Base-by-base conservation (phyloP, 345 rosid genomes). In the Eucalyptus pauciflora region DNA sequence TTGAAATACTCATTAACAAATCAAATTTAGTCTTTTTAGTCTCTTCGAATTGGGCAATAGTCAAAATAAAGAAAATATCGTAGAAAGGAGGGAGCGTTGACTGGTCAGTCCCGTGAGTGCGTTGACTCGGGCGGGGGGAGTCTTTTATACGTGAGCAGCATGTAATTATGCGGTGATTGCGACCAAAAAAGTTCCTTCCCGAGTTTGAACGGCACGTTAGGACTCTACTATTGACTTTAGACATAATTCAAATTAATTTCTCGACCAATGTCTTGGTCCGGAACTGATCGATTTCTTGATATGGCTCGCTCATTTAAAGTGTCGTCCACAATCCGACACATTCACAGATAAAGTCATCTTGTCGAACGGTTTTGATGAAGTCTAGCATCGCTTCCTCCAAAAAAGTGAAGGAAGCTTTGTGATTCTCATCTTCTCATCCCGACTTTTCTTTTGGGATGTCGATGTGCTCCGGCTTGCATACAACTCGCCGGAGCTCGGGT, bases 401-500 rank as follows among this genome's bases (percentile, higher is more conserved):
- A 64, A 64, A 64, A 13, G 20, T n/a, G 20, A 4, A 64, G 37
- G 71, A 7, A 13, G n/a, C 18, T n/a, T n/a, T n/a, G 71, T 0
- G 10, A 64, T 64, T 13, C 71, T 27, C 14, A 27, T 62, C 71
- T 27, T 13, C 71, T 12, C 7, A 27, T 62, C 71, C 0, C 2
- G 10, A 6, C 33, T 62, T 62, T 62, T 29, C 33, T 7, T 62
- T 29, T 29, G 2, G 2, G 71, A 62, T 3, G 4, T 60, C 13
- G 5, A 60, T 27, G 33, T 62, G 33, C 69, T 27, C 69, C 15
- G 64, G 64, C 64, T 56, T 56, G 27, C 29, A 8, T 24, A 11
- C 7, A 24, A 10, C 64, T 0, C 0, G 12, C 60, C 27, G 12
- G 60, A 54, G 25, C 60, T 54, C 27, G 0, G 7, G 64, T 1